Conservation (phyloP, 2,329 filamentous ascomycete species). For the Fusarium cyanostomum region DNA sequence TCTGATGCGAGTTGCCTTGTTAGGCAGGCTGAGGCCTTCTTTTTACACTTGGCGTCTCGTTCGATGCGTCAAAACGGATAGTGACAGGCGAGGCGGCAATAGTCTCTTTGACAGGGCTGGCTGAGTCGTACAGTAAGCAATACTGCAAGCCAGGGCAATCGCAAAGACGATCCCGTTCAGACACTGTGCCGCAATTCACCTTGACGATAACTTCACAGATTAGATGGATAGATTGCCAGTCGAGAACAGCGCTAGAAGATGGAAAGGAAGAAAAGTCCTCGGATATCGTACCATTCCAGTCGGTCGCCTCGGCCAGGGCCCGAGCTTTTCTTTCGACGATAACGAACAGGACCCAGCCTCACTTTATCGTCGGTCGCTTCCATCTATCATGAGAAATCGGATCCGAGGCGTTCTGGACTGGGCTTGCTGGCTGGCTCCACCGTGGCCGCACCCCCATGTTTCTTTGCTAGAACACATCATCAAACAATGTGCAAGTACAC, state of each 20-base stretch:
- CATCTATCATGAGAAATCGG: constrained; percentile 4
- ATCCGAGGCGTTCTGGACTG: constrained; percentile 19
- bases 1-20: constrained; percentile 12
- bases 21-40: constrained; percentile 20
- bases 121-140: constrained; percentile 25
- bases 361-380: constrained; percentile 17
- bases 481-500: constrained; percentile 10
- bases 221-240: background rate
- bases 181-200: constrained; percentile 22
- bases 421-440: constrained; percentile 6
- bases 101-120: constrained; percentile 21
- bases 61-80: constrained; percentile 2
- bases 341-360: constrained; percentile 21
- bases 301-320: constrained; percentile 10
- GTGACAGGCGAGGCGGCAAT: constrained; percentile 10
- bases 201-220: constrained; percentile 6
- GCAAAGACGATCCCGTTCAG: background rate
- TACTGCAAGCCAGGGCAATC: background rate
- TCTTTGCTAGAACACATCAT: constrained; percentile 10
- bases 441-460: constrained; percentile 8
- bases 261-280: constrained; percentile 15
- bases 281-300: constrained; percentile 24
- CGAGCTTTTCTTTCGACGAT: constrained; percentile 23
- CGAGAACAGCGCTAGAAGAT: constrained; percentile 17
- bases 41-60: background rate